These are phyloP conservation scores for Blumeria hordei DNA, from an alignment of 2,329 filamentous ascomycete genomes.

Conservation along the genomic window DNA sequence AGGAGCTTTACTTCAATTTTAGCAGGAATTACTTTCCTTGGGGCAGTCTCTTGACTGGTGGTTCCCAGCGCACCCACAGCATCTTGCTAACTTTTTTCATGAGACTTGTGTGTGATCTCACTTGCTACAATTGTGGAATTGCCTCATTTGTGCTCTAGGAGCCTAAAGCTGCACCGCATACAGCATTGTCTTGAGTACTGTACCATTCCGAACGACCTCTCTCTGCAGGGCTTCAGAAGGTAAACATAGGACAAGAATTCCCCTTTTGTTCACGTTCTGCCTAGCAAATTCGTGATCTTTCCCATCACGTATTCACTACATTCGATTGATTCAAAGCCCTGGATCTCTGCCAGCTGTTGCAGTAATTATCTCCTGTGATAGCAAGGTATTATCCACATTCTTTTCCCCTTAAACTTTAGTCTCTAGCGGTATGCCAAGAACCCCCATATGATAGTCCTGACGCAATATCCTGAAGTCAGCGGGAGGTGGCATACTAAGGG, in stretches of 20 bases:
- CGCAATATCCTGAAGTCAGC: neutral
- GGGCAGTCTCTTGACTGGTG: neutral
- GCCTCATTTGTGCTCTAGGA: neutral
- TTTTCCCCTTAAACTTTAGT: neutral
- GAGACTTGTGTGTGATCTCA: neutral
- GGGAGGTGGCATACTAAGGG: neutral
- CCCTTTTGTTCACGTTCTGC: neutral
- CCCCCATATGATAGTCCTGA: neutral
- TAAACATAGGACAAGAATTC: neutral
- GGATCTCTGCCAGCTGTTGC: neutral
- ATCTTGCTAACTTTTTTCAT: neutral
- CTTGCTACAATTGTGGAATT: neutral
- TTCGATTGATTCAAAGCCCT: neutral
- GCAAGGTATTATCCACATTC: neutral
- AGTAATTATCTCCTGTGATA: neutral
- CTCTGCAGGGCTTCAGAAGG: neutral
- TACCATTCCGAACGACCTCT: neutral
- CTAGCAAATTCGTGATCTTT: neutral
- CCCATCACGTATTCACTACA: neutral
- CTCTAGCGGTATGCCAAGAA: neutral
- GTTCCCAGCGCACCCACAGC: neutral
- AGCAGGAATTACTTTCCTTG: neutral
- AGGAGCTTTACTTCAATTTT: neutral
- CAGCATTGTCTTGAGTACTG: neutral
- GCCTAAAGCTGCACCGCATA: neutral